These are phyloP conservation scores for Calycina herbarum DNA, from an alignment of 2,329 filamentous ascomycete species.

Conservation along the genomic window DNA sequence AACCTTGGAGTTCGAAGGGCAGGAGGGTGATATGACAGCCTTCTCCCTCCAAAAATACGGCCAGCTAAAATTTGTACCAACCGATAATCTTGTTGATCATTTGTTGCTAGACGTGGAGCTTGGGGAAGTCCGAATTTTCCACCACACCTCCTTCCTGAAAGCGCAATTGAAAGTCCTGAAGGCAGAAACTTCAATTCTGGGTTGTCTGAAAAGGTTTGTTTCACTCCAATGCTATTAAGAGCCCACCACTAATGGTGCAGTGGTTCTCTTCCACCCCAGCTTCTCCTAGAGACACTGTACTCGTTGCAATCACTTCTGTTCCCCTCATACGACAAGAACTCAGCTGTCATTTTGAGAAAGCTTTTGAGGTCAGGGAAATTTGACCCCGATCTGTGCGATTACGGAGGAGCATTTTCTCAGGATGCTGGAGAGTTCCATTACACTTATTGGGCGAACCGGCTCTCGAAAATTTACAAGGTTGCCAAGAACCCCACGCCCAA, in stretches of 20 bases:
- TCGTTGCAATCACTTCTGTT: conserved; percentile 22
- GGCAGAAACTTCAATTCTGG: no score
- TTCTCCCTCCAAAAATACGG: conserved; percentile 18
- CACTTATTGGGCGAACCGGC: conserved; percentile 18
- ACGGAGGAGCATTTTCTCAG: no score
- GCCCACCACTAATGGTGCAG: background rate
- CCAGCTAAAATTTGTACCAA: conserved; percentile 19
- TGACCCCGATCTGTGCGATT: no score
- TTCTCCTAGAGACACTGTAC: conserved; percentile 21
- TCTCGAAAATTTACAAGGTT: conserved; percentile 16
- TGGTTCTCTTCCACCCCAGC: conserved; percentile 20
- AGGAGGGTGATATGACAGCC: conserved; percentile 16
- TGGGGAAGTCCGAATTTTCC: conserved; percentile 18
- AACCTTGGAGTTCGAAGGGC: conserved; percentile 35
- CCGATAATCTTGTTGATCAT: conserved; percentile 22
- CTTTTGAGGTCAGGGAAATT: no score
- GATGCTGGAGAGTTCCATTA: conserved; percentile 13
- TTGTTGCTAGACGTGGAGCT: conserved; percentile 17
- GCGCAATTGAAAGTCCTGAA: conserved; percentile 11
- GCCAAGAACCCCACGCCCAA: conserved; percentile 15
- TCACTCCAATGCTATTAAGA: no score
- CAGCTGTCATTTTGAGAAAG: conserved; percentile 1
- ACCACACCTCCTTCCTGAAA: conserved; percentile 22
- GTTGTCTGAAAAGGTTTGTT: no score
- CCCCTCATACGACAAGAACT: conserved; percentile 19